Evolutionary conservation across 192 early-diverging fungal species (phyloP).

Genomic region (Coemansia sp.): DNA sequence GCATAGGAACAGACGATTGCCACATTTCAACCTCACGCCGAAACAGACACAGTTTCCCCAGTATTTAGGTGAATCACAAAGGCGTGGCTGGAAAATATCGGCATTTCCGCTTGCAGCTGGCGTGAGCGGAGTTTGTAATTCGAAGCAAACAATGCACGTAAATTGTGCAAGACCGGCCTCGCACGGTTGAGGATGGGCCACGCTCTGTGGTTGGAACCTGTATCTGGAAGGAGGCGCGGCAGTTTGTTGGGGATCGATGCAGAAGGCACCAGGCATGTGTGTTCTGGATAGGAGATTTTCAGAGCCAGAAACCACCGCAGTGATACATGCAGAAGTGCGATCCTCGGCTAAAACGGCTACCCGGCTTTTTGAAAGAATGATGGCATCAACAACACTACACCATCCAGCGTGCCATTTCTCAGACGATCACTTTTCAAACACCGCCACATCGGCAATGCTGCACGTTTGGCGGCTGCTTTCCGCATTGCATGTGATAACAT

Average conservation of each 20-base stretch:
- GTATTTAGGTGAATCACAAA: neutral
- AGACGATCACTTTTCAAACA: neutral
- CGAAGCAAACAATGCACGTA: neutral
- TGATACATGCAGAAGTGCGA: constrained; percentile 4
- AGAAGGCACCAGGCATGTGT: neutral
- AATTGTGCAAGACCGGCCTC: neutral
- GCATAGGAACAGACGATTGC: neutral
- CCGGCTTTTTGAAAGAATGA: neutral
- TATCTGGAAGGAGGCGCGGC: neutral
- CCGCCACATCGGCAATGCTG: neutral
- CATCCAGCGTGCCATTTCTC: neutral
- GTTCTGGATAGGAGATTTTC: constrained; percentile 3
- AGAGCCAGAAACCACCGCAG: neutral
- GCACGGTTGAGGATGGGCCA: neutral
- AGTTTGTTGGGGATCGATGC: neutral
- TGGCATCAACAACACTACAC: constrained; percentile 4
- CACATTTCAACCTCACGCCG: neutral
- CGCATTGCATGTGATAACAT: neutral
- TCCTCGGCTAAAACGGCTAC: constrained; percentile 11
- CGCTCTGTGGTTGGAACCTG: neutral
- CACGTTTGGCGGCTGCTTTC: neutral
- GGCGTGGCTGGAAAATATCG: neutral
- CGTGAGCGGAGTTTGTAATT: constrained; percentile 5
- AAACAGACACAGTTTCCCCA: neutral
- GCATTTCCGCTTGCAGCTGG: neutral